Evolutionary conservation across 345 rosid species (phyloP), one percentile per base, ranked within the genome.

Genomic region (Pugionium cornutum): DNA sequence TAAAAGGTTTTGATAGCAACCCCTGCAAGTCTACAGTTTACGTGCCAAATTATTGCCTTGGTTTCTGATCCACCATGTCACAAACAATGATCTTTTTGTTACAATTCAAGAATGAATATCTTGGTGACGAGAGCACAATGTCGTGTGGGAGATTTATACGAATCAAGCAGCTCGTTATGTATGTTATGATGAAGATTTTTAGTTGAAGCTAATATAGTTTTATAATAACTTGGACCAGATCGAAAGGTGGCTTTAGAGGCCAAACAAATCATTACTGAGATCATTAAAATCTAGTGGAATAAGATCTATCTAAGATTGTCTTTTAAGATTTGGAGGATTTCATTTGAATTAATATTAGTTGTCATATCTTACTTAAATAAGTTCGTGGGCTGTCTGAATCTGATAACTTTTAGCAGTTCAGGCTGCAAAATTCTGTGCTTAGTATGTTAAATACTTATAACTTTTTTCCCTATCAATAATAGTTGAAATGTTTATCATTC

Each of bases 21-120:
- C 59, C 40, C 28, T 71, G 45, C 64, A 71, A 34, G 58, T 48
- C 69, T 62, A 63, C 9, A 31, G 53, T 48, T 70, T 64, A 56
- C 52, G 64, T 71, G 69, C 75, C 69, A 56, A 56, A 49, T 49
- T 71, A 64, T 71, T 64, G 75, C 33, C 69, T 71, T 40, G 64
- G 37, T 41, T 64, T 70, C 63, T 70, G 68, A 56, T 56, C 75
- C 55, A 40, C 64, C 48, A 63, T 34, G 18, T 40, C 46, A 27
- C 52, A 48, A 71, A 71, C 56, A 58, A 64, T 71, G 52, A 41
- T 18, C 18, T 18, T 18, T 18, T 18, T 18, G 18, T 18, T 18
- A 18, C 18, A 18, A 18, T 18, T 18, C 18, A 18, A 18, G 18
- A 18, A 18, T 18, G 18, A 18, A 18, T 18, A 18, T 18, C 18